These are phyloP conservation scores for Salix udensis DNA, from an alignment of 345 rosid genomes.

Conservation along the genomic window DNA sequence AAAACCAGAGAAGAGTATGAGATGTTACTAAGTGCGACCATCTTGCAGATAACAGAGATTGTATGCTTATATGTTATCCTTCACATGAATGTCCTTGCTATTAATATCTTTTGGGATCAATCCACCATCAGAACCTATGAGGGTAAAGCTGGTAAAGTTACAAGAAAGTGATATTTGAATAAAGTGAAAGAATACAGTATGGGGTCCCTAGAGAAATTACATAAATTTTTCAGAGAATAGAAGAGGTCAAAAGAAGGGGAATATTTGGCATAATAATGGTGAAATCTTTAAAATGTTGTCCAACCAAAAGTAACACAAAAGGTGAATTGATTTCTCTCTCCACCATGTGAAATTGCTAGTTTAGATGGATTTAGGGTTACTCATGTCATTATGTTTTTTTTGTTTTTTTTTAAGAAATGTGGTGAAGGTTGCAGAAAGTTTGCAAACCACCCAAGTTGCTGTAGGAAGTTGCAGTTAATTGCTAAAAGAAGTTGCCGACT, in stretches of 20 bases:
- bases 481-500: neutral
- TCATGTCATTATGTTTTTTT: neutral
- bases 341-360: neutral
- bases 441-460: neutral
- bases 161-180: neutral
- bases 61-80: neutral
- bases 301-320: neutral
- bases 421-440: neutral
- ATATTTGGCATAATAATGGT: neutral
- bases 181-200: neutral
- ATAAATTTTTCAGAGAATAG: neutral
- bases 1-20: neutral
- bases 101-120: neutral
- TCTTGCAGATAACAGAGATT: neutral
- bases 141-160: neutral
- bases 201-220: neutral
- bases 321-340: neutral
- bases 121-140: neutral
- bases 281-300: neutral
- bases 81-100: neutral
- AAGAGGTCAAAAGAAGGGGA: neutral
- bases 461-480: neutral
- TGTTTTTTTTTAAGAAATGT: neutral
- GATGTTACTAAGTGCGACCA: neutral
- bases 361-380: neutral